phyloP scores from a whole-genome alignment of 1,139 yeast species.

The Blastobotrys serpentis region DNA sequence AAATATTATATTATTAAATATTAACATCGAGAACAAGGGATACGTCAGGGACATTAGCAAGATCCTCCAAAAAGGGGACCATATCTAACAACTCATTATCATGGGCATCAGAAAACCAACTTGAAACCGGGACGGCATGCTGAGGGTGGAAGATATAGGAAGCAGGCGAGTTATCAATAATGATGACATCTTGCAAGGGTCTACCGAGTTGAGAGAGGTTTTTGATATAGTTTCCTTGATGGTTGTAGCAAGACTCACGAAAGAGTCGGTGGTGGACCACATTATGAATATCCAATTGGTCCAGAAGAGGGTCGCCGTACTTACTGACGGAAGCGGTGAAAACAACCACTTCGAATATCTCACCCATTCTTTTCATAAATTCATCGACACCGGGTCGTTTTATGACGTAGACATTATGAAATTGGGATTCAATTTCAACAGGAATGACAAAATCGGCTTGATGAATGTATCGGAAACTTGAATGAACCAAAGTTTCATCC shows the following conservation, averaged over 20 bases:
- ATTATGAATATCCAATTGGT: constrained; percentile 71
- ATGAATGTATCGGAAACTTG: constrained; percentile 86
- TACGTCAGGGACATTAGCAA: constrained; percentile 80
- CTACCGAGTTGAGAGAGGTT: constrained; percentile 92
- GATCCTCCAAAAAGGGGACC: constrained; percentile 85
- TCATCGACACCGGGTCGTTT: constrained; percentile 98
- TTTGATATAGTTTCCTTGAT: constrained; percentile 92
- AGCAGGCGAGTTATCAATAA: constrained; percentile 96
- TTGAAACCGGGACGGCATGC: constrained; percentile 95
- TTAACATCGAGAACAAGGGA: constrained; percentile 75
- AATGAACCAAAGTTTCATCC: constrained; percentile 95
- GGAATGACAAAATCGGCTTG: constrained; percentile 96
- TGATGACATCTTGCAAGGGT: constrained; percentile 79
- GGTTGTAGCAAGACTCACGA: constrained; percentile 77
- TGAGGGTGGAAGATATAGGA: constrained; percentile 96
- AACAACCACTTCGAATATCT: constrained; percentile 89
- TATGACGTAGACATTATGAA: constrained; percentile 92
- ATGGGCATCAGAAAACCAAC: constrained; percentile 98
- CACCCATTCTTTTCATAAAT: constrained; percentile 78
- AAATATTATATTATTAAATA: constrained; percentile 13
- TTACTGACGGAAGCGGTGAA: constrained; percentile 95
- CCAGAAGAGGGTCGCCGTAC: constrained; percentile 93
- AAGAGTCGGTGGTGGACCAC: constrained; percentile 88
- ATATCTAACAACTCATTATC: constrained; percentile 92
- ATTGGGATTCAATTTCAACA: constrained; percentile 82